Percentiles rank a stretch among this genome's conserved stretches.
These are phyloP conservation scores for Lachnellula suecica DNA, from an alignment of 2,329 filamentous ascomycete species.

Conservation along the genomic window DNA sequence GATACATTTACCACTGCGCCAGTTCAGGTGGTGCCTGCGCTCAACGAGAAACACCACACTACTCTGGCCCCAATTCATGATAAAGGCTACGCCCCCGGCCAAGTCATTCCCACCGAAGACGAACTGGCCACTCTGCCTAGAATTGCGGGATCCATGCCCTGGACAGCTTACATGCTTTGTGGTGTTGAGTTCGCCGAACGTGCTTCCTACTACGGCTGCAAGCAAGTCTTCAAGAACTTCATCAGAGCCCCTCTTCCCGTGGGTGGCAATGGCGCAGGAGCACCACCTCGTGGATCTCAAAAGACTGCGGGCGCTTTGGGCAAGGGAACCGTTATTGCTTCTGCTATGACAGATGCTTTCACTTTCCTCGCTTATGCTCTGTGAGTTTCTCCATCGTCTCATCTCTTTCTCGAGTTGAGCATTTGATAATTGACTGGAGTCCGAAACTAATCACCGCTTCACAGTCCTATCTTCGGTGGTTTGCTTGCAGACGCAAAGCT, in stretches of 20 bases:
- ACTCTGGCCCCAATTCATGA: background rate
- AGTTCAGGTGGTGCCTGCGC: slow-evolving; percentile 10
- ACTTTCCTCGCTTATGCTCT: slow-evolving; percentile 49
- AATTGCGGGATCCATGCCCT: slow-evolving; percentile 65
- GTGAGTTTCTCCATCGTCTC: too few species aligned
- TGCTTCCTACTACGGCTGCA: slow-evolving; percentile 76
- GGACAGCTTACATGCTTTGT: slow-evolving; percentile 67
- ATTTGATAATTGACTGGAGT: too few species aligned
- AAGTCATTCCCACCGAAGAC: slow-evolving; percentile 48
- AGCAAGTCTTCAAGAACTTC: slow-evolving; percentile 58
- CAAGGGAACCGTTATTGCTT: slow-evolving; percentile 52
- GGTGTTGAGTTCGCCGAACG: slow-evolving; percentile 74
- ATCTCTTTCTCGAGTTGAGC: too few species aligned
- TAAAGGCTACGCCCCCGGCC: slow-evolving; percentile 12
- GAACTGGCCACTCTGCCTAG: slow-evolving; percentile 59
- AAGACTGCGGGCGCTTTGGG: slow-evolving; percentile 53
- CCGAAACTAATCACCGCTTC: too few species aligned
- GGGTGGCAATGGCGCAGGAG: slow-evolving; percentile 32
- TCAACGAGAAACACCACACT: slow-evolving; percentile 17
- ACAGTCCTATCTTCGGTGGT: slow-evolving; percentile 51
- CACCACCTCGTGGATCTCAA: slow-evolving; percentile 21
- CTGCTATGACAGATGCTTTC: slow-evolving; percentile 52
- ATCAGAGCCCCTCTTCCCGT: slow-evolving; percentile 57
- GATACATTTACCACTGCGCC: slow-evolving; percentile 18
- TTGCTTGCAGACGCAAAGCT: slow-evolving; percentile 58